Evolutionary conservation across 148 eudicot genomes (phyloP).

Genomic region (Cornus kousa): DNA sequence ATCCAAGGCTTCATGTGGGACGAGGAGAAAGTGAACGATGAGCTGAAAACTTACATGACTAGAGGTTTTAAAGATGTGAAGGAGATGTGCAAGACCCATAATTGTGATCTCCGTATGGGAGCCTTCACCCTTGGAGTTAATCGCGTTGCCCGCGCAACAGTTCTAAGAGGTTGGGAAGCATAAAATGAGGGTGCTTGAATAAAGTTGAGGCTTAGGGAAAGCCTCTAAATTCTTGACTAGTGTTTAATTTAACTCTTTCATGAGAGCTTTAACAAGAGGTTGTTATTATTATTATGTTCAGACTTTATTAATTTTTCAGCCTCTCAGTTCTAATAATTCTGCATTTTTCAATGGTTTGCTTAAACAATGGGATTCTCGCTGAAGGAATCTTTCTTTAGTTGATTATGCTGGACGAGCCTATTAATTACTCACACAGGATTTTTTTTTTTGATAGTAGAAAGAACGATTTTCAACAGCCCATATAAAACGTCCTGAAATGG

Average conservation of each 20-base stretch:
- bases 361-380: background rate
- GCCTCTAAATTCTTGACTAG: background rate
- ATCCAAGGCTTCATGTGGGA: too few species aligned
- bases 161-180: constrained; percentile 98
- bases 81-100: constrained; percentile 85
- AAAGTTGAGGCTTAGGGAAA: constrained; percentile 3
- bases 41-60: too few species aligned
- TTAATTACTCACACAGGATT: too few species aligned
- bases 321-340: background rate
- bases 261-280: background rate
- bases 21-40: too few species aligned
- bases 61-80: constrained; percentile 77
- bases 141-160: constrained; percentile 94
- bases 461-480: too few species aligned
- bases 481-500: too few species aligned
- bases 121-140: constrained; percentile 91
- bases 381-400: background rate
- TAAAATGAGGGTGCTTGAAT: constrained; percentile 25
- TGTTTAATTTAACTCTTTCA: background rate
- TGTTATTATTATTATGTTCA: background rate
- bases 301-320: background rate
- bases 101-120: constrained; percentile 95
- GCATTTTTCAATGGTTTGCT: background rate
- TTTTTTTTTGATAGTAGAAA: too few species aligned
- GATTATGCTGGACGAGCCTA: background rate